Conservation (phyloP, 2,329 filamentous ascomycete species). For the Hypomyces rosellus region DNA sequence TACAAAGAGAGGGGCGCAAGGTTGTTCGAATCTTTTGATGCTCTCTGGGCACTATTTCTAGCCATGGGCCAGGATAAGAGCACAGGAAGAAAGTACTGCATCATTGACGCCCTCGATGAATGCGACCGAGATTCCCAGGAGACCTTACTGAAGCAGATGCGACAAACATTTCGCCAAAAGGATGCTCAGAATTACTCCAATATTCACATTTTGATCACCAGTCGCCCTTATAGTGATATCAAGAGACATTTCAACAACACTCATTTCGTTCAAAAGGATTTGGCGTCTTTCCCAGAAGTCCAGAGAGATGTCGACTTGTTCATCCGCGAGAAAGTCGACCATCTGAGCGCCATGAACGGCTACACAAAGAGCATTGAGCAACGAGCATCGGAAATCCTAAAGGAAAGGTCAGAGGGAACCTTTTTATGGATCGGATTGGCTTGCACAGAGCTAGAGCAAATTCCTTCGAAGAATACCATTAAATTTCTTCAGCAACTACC, state of each 20-base stretch:
- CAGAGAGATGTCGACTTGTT: too few species aligned
- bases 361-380: too few species aligned
- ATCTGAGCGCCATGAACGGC: too few species aligned
- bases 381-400: too few species aligned
- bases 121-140: conserved; percentile 15
- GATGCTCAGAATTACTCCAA: background rate
- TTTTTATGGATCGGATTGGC: too few species aligned
- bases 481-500: too few species aligned
- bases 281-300: too few species aligned
- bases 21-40: conserved; percentile 18
- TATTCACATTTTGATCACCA: conserved; percentile 14
- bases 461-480: too few species aligned
- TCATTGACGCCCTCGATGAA: conserved; percentile 19
- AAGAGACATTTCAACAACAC: background rate
- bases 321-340: too few species aligned
- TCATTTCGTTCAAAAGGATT: too few species aligned
- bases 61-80: conserved; percentile 9
- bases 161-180: conserved; percentile 7
- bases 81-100: conserved; percentile 16
- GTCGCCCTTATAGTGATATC: conserved; percentile 15
- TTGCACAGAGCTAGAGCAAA: too few species aligned
- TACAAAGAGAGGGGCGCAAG: conserved; percentile 12
- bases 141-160: conserved; percentile 13
- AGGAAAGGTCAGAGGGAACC: too few species aligned
- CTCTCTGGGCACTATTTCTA: conserved; percentile 17